phyloP scores from a whole-genome alignment of 225 moss, liverwort and hornwort genomes.

The Physcomitrium patens region DNA sequence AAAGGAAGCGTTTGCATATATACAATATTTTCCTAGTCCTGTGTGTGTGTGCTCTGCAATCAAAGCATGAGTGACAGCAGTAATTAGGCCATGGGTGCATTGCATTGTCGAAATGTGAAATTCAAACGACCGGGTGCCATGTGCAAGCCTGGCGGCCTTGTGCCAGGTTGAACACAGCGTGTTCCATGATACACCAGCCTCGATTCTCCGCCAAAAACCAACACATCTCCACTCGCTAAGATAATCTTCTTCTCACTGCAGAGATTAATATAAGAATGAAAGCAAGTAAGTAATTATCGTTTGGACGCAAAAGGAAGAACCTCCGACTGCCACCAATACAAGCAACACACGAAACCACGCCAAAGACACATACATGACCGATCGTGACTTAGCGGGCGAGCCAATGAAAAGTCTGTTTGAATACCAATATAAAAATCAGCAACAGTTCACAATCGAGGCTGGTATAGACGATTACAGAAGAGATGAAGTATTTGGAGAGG shows the following conservation, averaged over 20 bases:
- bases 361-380: not conserved
- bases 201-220: conserved; percentile 85
- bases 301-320: not conserved
- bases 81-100: conserved; percentile 28
- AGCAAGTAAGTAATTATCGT: not conserved
- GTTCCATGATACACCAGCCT: conserved; percentile 89
- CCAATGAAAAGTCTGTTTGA: not conserved
- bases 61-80: not conserved
- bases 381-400: not conserved
- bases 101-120: conserved; percentile 83
- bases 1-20: not conserved
- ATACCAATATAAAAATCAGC: not conserved
- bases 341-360: not conserved
- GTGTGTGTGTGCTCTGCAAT: not conserved
- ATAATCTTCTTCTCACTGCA: conserved; percentile 73
- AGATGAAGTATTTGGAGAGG: not conserved
- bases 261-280: not conserved
- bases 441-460: not conserved
- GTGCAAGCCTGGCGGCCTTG: conserved; percentile 84
- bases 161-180: conserved; percentile 80
- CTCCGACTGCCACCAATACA: not conserved
- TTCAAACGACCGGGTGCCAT: conserved; percentile 91
- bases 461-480: not conserved
- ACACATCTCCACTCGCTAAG: conserved; percentile 78
- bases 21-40: too few relatives aligned